Evolutionary conservation across 805 yeast genomes (phyloP), one percentile per base, ranked within the genome.

Genomic region (Saturnispora ahearnii): DNA sequence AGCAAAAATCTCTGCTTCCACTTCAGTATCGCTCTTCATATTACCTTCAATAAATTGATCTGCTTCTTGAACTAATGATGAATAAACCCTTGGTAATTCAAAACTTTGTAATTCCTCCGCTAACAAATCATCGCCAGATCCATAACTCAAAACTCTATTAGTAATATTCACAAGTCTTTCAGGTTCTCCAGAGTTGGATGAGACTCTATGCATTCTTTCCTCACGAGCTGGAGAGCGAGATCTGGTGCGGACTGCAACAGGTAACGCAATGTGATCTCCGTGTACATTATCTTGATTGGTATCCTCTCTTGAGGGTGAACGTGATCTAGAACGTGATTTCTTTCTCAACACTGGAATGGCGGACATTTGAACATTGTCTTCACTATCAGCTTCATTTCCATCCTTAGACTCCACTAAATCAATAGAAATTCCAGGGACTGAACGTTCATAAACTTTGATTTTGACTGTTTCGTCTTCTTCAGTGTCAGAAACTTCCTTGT

Each of bases 71-170:
- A 61, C 57, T 28, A 63, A 49, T 7, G 55, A 53, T 36, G 60
- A 55, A 28, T 54, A 59, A 3, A 52, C 52, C 41, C 56, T 59
- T 5, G 64, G 63, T 2, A 59, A 38, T 26, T 58, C 55, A 3
- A 52, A 24, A 4, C 46, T 31, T 41, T 47, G 51, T 5, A 48
- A 53, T 5, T 46, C 45, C n/a, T 50, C 55, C 4, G 41, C 53
- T 31, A 52, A 46, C 5, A 51, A 52, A 36, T 53, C 53, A 15
- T 57, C 58, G 13, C 60, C 66, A 1, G 61, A 49, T 24, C 61
- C 66, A 46, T 62, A 62, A 3, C 66, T 62, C 37, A 63, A 48
- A 10, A 62, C 63, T 13, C 65, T 34, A 34, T 52, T 54, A 8
- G 57, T 54, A 18, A 51, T 42, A 26, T 49, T 31, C 3, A 45